A percentile compares a stretch with the other conserved stretches of the same genome.
Evolutionary conservation across 1,284 basidiomycete genomes (phyloP).

Genomic region (Fomitopsis palustris): DNA sequence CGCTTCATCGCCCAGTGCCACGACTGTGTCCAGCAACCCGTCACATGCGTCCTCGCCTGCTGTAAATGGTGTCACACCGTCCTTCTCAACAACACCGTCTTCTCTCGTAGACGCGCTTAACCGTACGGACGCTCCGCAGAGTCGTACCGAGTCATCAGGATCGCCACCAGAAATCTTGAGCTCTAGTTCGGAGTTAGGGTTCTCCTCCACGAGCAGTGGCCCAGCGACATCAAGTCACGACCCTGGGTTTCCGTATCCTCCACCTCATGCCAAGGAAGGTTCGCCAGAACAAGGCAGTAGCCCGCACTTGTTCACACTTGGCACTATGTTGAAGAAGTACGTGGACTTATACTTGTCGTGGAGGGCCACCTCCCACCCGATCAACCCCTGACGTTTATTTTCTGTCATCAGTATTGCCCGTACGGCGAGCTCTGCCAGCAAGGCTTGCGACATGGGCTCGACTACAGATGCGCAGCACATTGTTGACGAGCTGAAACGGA

Average conservation of each 20-base stretch:
- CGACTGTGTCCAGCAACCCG: conserved; percentile 36
- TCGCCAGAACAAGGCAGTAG: conserved; percentile 30
- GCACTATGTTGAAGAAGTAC: conserved; percentile 38
- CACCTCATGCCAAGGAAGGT: conserved; percentile 18
- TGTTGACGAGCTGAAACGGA: conserved; percentile 45
- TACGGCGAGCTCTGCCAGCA: conserved; percentile 44
- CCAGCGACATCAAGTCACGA: conserved; percentile 29
- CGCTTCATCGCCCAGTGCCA: conserved; percentile 38
- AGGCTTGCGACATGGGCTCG: conserved; percentile 45
- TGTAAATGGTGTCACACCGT: conserved; percentile 28
- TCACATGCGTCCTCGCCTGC: conserved; percentile 42
- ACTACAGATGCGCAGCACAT: conserved; percentile 40
- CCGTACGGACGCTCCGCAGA: conserved; percentile 26
- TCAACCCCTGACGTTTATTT: conserved; percentile 11
- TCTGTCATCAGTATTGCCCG: conserved; percentile 34
- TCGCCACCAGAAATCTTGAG: conserved; percentile 30
- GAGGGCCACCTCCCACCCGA: conserved; percentile 15
- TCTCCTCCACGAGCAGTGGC: conserved; percentile 28
- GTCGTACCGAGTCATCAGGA: conserved; percentile 34
- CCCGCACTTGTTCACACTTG: conserved; percentile 36
- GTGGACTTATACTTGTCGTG: conserved; percentile 10
- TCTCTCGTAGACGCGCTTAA: conserved; percentile 35
- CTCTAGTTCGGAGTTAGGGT: conserved; percentile 28
- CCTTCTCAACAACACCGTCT: conserved; percentile 29
- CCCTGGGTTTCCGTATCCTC: conserved; percentile 27